phyloP scores from a whole-genome alignment of 78 protist genomes.

The Anaeramoeba ignava region DNA sequence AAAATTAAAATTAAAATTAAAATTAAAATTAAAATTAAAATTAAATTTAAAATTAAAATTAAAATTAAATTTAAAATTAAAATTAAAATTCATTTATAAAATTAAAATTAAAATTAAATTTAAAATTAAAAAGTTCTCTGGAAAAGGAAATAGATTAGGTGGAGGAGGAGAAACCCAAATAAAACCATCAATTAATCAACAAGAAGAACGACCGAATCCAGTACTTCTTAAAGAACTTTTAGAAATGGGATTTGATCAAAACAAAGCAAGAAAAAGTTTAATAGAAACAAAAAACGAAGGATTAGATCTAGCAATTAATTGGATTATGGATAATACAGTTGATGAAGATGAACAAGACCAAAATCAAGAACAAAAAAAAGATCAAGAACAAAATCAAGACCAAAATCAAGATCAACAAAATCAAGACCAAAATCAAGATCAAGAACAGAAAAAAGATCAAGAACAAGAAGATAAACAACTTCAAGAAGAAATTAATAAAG shows the following conservation, averaged over 20 bases:
- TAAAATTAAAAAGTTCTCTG: neutral
- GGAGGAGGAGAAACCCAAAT: neutral
- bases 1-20: too few species aligned
- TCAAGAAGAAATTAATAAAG: neutral
- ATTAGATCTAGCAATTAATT: neutral
- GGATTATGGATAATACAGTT: neutral
- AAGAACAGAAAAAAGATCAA: neutral
- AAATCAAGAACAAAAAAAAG: neutral
- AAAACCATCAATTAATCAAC: neutral
- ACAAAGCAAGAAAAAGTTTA: neutral
- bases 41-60: too few species aligned
- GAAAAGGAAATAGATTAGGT: neutral
- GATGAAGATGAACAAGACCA: neutral
- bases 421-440: neutral
- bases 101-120: too few species aligned
- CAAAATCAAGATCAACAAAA: neutral
- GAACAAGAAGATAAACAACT: neutral
- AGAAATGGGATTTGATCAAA: neutral
- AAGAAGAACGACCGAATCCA: neutral
- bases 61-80: too few species aligned
- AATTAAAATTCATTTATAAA: too few species aligned
- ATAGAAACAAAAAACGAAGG: neutral
- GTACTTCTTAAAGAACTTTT: neutral
- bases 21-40: too few species aligned
- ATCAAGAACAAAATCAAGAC: neutral